phyloP scores from a whole-genome alignment of 768 basidiomycete species.

The Hebeloma cylindrosporum region DNA sequence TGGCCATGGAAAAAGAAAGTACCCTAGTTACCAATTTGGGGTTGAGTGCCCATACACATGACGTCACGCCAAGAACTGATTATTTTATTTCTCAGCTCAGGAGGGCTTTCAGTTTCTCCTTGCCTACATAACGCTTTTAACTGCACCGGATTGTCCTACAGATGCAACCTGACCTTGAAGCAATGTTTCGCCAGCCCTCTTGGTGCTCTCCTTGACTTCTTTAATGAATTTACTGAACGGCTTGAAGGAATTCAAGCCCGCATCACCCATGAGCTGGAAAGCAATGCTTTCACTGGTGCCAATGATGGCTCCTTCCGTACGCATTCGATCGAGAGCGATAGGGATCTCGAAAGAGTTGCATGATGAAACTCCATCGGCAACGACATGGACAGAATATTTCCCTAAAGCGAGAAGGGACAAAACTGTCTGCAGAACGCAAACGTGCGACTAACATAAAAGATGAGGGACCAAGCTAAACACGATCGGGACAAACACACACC shows the following conservation, averaged over 20 bases:
- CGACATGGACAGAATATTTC: conserved; percentile 55
- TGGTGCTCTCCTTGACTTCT: conserved; percentile 70
- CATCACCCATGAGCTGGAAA: conserved; percentile 74
- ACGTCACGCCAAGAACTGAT: too few species aligned
- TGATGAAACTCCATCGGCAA: conserved; percentile 85
- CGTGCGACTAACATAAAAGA: conserved; percentile 62
- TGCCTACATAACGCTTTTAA: conserved; percentile 18
- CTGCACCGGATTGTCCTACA: conserved; percentile 5
- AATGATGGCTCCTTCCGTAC: conserved; percentile 71
- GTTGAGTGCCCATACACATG: too few species aligned
- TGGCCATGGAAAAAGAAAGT: too few species aligned
- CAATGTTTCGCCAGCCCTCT: conserved; percentile 35
- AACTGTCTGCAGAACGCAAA: conserved; percentile 85
- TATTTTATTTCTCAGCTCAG: too few species aligned
- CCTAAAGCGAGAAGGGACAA: conserved; percentile 56
- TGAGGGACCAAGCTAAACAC: background rate
- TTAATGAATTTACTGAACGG: conserved; percentile 71
- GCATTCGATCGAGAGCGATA: conserved; percentile 67
- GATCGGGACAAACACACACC: conserved; percentile 43
- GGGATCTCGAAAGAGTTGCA: conserved; percentile 80
- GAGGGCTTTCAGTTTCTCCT: conserved; percentile 15
- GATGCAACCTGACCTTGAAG: conserved; percentile 19
- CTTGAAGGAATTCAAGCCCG: conserved; percentile 66
- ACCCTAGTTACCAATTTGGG: too few species aligned
- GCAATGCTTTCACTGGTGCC: conserved; percentile 80